These are phyloP conservation scores for Apophysomyces variabilis DNA, from an alignment of 371 early-diverging fungal genomes.

Conservation along the genomic window DNA sequence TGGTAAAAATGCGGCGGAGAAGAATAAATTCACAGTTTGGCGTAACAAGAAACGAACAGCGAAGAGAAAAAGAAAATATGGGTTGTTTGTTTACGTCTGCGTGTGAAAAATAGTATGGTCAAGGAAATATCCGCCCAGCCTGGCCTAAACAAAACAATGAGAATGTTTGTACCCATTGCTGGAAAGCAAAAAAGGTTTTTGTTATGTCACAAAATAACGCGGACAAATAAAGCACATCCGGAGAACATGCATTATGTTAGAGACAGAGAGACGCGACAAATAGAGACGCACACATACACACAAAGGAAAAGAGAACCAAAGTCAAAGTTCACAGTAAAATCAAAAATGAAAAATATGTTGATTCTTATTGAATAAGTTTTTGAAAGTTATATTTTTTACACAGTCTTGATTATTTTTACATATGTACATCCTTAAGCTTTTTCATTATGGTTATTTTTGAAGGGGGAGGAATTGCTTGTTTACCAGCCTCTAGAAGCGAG, in stretches of 20 bases:
- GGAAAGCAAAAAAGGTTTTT: not conserved
- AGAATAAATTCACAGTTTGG: not conserved
- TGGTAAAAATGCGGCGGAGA: not conserved
- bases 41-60: not conserved
- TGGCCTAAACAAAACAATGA: constrained; percentile 1
- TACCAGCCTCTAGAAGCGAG: constrained; percentile 5
- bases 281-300: not conserved
- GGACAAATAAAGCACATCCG: constrained; percentile 5
- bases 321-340: too few species aligned
- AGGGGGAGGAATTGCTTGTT: not conserved
- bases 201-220: constrained; percentile 1
- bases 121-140: not conserved
- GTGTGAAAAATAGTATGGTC: constrained; percentile 1
- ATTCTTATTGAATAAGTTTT: too few species aligned
- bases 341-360: too few species aligned
- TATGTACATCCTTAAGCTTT: constrained; percentile 1
- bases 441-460: not conserved
- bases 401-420: constrained; percentile 1
- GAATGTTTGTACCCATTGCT: constrained; percentile 4
- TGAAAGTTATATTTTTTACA: not conserved
- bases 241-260: too few species aligned
- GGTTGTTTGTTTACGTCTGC: not conserved
- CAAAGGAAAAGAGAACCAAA: not conserved
- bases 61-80: not conserved
- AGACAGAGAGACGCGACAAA: not conserved